phyloP scores from a whole-genome alignment of 352 stramenopile genomes.

The Phytophthora tentaculata region DNA sequence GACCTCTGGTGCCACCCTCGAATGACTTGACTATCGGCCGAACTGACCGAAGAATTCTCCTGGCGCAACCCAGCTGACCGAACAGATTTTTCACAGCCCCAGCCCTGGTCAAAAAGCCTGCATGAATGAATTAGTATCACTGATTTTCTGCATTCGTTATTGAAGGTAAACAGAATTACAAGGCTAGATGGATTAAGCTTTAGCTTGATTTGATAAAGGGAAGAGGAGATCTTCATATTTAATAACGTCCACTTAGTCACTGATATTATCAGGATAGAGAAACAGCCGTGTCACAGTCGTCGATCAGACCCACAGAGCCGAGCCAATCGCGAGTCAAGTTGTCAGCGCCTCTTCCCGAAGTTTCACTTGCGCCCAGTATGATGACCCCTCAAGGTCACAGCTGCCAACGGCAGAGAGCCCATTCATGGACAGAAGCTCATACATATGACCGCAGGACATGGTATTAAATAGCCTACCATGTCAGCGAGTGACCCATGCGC shows the following conservation, averaged over 20 bases:
- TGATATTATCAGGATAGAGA: slow-evolving; percentile 2
- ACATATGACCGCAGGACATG: no score
- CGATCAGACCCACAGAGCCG: slow-evolving; percentile 31
- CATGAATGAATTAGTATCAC: background rate
- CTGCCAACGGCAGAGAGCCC: slow-evolving; percentile 13
- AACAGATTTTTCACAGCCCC: slow-evolving; percentile 40
- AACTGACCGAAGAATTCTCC: slow-evolving; percentile 36
- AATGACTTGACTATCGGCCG: slow-evolving; percentile 19
- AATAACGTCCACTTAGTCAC: no score
- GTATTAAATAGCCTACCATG: no score
- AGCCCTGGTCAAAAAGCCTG: slow-evolving; percentile 8
- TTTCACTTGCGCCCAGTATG: slow-evolving; percentile 28
- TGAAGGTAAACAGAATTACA: background rate
- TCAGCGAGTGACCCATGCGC: background rate
- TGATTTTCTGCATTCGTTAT: background rate
- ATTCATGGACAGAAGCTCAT: no score
- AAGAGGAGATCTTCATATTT: no score
- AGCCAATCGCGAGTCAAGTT: slow-evolving; percentile 40
- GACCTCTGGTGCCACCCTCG: slow-evolving; percentile 26
- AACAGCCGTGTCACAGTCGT: slow-evolving; percentile 22
- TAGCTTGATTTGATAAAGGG: background rate
- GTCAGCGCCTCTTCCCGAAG: slow-evolving; percentile 29
- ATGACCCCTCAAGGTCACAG: slow-evolving; percentile 20
- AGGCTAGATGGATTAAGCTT: background rate
- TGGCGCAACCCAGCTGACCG: slow-evolving; percentile 32